phyloP scores from a whole-genome alignment of 306 rosid species.

The Cotoneaster glaucophyllus region DNA sequence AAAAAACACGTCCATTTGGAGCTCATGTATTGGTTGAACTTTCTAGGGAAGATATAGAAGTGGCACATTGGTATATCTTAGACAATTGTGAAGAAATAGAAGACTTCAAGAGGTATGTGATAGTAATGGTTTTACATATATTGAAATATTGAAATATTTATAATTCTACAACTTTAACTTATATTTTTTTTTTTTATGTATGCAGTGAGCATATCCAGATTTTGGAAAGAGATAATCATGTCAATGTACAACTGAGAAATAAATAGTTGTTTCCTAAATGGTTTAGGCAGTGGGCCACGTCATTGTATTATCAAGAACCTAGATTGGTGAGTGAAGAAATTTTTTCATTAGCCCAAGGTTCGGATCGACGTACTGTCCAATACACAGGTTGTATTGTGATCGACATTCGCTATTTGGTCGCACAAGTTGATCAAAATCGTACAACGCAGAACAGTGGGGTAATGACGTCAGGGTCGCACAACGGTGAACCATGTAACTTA shows the following conservation, averaged over 20 bases:
- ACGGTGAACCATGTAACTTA: not conserved
- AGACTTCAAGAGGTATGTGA: not conserved
- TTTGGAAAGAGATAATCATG: too few relatives aligned
- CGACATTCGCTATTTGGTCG: not conserved
- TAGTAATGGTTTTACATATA: not conserved
- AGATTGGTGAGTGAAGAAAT: not conserved
- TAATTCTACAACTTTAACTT: too few relatives aligned
- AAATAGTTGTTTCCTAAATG: too few relatives aligned
- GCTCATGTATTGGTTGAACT: not conserved
- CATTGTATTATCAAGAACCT: not conserved
- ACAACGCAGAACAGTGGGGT: not conserved
- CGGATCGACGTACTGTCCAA: not conserved
- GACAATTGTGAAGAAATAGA: not conserved
- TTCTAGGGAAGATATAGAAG: not conserved
- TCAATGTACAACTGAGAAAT: too few relatives aligned
- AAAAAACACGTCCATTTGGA: not conserved
- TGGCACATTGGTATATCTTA: not conserved
- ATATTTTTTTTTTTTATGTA: not conserved
- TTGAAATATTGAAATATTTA: too few relatives aligned
- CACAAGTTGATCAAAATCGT: not conserved
- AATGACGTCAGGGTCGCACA: not conserved
- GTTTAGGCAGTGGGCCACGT: too few relatives aligned
- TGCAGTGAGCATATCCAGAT: not conserved
- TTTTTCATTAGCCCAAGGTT: not conserved
- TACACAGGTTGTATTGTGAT: not conserved